Evolutionary conservation across 768 basidiomycete species (phyloP).

Genomic region (Mycena kentingensis): DNA sequence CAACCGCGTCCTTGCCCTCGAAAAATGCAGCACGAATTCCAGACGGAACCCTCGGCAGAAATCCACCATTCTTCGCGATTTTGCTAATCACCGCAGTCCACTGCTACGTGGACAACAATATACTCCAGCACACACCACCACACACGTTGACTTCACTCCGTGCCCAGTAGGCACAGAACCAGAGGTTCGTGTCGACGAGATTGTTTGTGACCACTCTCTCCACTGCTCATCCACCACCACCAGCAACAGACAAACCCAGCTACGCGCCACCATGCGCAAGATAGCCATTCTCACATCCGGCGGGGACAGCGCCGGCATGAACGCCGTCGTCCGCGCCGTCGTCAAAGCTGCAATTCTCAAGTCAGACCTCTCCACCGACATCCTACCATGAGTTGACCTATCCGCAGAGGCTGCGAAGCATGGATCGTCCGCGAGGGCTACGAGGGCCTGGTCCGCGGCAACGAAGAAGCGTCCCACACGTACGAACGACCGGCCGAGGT

Average conservation of each 20-base stretch:
- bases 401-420: conserved; percentile 87
- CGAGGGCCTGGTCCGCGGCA: conserved; percentile 97
- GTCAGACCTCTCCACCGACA: conserved; percentile 44
- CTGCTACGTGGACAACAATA: no score
- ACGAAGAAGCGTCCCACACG: conserved; percentile 44
- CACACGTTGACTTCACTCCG: no score
- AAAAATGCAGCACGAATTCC: no score
- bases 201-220: no score
- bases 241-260: no score
- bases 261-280: conserved; percentile 62
- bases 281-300: conserved; percentile 94
- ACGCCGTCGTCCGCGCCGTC: conserved; percentile 90
- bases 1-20: no score
- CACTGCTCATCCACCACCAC: conserved; percentile 32
- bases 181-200: background rate
- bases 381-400: conserved; percentile 2
- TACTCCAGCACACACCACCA: no score
- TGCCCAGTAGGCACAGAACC: no score
- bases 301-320: conserved; percentile 98
- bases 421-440: conserved; percentile 98
- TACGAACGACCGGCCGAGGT: conserved; percentile 26
- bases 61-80: no score
- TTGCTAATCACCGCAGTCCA: no score
- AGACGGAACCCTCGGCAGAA: no score
- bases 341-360: conserved; percentile 91